These are phyloP conservation scores for Camptophora hylomeconis DNA, from an alignment of 2,329 filamentous ascomycete genomes.

Conservation along the genomic window DNA sequence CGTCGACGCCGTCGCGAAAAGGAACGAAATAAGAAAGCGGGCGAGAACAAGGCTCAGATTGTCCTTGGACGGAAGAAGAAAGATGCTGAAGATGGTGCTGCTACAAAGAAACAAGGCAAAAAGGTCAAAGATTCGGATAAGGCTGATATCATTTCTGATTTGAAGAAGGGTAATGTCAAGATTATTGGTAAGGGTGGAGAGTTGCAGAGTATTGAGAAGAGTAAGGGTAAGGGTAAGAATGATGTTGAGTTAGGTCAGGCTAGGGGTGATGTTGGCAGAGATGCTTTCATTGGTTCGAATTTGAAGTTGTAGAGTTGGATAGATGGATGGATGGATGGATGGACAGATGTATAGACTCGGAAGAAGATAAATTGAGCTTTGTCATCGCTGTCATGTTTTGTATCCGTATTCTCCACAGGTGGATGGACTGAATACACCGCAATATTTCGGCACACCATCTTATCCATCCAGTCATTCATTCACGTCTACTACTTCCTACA, in stretches of 20 bases:
- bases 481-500: too few species aligned
- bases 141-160: constrained; percentile 47
- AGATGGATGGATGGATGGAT: too few species aligned
- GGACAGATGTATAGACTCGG: too few species aligned
- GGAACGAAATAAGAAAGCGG: constrained; percentile 58
- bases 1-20: constrained; percentile 68
- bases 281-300: constrained; percentile 2
- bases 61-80: constrained; percentile 21
- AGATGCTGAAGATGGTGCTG: constrained; percentile 20
- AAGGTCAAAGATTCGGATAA: constrained; percentile 26
- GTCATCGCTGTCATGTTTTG: too few species aligned
- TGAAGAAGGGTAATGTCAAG: constrained; percentile 79
- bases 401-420: too few species aligned
- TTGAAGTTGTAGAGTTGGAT: constrained; percentile 6
- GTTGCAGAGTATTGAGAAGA: constrained; percentile 70
- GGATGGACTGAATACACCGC: too few species aligned
- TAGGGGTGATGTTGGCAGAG: neutral
- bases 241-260: neutral
- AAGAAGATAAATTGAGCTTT: too few species aligned
- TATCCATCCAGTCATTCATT: too few species aligned
- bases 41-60: constrained; percentile 31
- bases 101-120: constrained; percentile 4
- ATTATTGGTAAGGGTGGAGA: constrained; percentile 85
- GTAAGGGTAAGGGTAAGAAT: constrained; percentile 43
- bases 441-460: too few species aligned